Base-by-base conservation (phyloP, 108 stramenopile species). In the Nitzschia palea region DNA sequence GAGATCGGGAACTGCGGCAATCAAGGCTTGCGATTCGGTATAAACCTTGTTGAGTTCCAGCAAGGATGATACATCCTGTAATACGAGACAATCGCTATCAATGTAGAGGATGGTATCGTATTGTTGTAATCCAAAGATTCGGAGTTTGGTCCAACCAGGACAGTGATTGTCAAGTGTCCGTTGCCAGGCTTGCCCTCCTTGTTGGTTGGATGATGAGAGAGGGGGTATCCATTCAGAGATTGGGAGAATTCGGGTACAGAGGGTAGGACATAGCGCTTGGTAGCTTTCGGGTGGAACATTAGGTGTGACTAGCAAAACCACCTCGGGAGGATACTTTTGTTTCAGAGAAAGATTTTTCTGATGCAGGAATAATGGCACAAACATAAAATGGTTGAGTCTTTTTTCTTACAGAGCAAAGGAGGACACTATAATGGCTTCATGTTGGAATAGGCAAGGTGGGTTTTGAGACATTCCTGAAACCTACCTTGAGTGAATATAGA, bases 1-100 rank as follows among this genome's bases (percentile, higher is more conserved):
- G 6, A 94, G 65, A 57, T 95, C 91, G 2, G 94, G 92, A 55
- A 91, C 91, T 4, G 95, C 95, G 5, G 94, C 94, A 30, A 95
- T 74, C 12, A 89, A 73, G 34, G 86, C 79, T 25, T 73, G 53
- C 45, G 79, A 77, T 54, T 83, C 77, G 18, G 45, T 62, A 25
- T 55, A 56, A 40, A 67, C 31, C 37, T 78, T 74, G 25, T 71
- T 83, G 17, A 80, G 55, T 45, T 80, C 62, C 50, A 94, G 70
- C 68, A 93, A 76, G 44, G 72, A 62, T 27, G 73, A 76, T 3
- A 93, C 62, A 44, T 82, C 81, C 53, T 86, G 74, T 4, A 83
- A 25, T 3, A 93, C 89, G 23, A 93, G 62, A 63, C 87, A 88
- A 54, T 90, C 86, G 4, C 86, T 76, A 55, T 95, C 94, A 36